Percentiles rank a stretch among this genome's conserved stretches.
These are phyloP conservation scores for Syzygium grande DNA, from an alignment of 345 rosid genomes.

Conservation along the genomic window DNA sequence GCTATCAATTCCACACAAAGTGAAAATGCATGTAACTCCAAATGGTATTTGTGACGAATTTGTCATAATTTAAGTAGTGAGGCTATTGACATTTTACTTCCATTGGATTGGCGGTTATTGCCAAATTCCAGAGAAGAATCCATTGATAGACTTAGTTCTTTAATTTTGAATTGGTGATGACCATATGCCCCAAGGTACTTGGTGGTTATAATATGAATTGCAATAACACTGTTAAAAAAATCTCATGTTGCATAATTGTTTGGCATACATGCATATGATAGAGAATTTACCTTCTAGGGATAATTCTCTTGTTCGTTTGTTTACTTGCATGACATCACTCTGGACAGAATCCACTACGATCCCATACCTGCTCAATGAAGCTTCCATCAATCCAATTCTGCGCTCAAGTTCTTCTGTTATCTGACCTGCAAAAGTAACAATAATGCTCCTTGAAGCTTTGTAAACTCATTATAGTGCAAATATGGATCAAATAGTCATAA, in stretches of 20 bases:
- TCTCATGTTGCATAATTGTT: neutral
- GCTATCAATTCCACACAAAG: neutral
- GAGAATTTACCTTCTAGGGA: constrained; percentile 54
- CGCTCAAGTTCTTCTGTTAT: constrained; percentile 63
- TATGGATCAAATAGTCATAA: neutral
- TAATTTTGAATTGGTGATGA: neutral
- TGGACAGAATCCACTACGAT: constrained; percentile 79
- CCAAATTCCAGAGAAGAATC: neutral
- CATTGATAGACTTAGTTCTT: neutral
- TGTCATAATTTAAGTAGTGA: neutral
- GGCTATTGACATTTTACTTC: neutral
- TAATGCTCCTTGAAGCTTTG: neutral
- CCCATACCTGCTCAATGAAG: constrained; percentile 66
- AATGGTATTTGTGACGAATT: neutral
- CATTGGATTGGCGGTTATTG: neutral
- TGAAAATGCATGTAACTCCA: neutral
- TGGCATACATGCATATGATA: neutral
- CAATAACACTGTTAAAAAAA: neutral
- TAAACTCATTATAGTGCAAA: neutral
- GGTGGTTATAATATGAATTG: neutral
- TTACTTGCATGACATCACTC: constrained; percentile 76
- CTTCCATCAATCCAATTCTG: constrained; percentile 61
- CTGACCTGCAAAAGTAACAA: constrained; percentile 40
- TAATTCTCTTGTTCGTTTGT: constrained; percentile 70
- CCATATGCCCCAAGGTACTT: neutral